Conservation (phyloP, 768 basidiomycete species). For the Agaricus bisporus region DNA sequence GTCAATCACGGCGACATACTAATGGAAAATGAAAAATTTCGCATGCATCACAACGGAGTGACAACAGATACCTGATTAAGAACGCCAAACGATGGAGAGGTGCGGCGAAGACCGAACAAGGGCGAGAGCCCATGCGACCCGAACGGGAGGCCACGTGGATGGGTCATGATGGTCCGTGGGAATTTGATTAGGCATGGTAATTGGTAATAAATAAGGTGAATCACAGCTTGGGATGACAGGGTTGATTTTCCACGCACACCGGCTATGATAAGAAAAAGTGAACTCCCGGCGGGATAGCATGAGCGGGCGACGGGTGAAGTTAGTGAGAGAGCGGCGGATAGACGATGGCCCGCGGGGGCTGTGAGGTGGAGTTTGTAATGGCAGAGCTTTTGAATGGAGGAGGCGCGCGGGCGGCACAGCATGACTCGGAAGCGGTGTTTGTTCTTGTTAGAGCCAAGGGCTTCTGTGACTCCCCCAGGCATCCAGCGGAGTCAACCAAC, state of each 20-base stretch:
- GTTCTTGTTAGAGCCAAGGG: constrained; percentile 8
- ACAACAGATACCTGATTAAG: no score
- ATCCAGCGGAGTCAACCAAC: constrained; percentile 5
- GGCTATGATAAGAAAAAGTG: not conserved
- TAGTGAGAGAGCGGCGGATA: not conserved
- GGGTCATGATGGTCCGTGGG: not conserved
- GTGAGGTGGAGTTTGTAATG: constrained; percentile 20
- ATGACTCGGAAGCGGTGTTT: constrained; percentile 11
- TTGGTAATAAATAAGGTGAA: not conserved
- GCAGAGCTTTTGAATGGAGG: not conserved
- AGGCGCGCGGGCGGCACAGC: not conserved
- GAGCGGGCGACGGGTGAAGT: not conserved
- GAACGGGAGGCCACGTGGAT: not conserved
- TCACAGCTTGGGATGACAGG: constrained; percentile 1
- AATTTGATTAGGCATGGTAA: no score
- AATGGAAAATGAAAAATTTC: no score
- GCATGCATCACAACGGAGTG: no score
- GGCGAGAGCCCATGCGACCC: not conserved
- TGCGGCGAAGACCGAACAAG: constrained; percentile 1
- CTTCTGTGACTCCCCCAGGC: constrained; percentile 8
- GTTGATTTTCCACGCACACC: constrained; percentile 9
- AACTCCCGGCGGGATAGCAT: not conserved
- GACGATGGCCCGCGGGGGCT: constrained; percentile 9
- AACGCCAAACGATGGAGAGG: not conserved
- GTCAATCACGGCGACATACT: no score